Conservation (phyloP, 176 grass and related monocot species). For the Poa pratensis region DNA sequence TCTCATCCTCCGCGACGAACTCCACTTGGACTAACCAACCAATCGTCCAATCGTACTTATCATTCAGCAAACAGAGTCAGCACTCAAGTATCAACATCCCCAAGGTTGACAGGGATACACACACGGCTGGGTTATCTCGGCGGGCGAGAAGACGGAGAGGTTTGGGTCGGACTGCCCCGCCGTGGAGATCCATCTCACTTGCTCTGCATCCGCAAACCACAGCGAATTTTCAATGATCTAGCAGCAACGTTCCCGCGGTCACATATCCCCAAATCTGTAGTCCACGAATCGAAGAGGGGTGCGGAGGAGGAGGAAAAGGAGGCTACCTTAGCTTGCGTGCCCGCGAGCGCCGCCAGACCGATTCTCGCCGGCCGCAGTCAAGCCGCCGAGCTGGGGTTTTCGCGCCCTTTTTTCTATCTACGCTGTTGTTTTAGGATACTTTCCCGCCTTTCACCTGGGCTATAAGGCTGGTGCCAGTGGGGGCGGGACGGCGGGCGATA, state of each 20-base stretch:
- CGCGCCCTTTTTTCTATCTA: too few relatives aligned
- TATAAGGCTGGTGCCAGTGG: too few relatives aligned
- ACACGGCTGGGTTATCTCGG: conserved; percentile 48
- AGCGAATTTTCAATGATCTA: not conserved
- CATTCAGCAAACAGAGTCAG: not conserved
- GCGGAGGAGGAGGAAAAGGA: too few relatives aligned
- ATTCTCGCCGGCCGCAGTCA: too few relatives aligned
- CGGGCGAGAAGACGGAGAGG: conserved; percentile 71
- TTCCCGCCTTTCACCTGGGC: too few relatives aligned
- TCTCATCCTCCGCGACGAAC: conserved; percentile 76
- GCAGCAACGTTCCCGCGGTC: not conserved
- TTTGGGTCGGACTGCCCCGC: conserved; percentile 60
- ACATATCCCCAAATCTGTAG: too few relatives aligned
- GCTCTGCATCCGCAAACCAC: not conserved
- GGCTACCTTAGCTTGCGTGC: too few relatives aligned
- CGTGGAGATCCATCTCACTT: not conserved
- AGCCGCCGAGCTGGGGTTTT: too few relatives aligned
- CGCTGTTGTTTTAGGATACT: too few relatives aligned
- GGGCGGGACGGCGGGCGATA: too few relatives aligned
- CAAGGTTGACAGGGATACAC: not conserved
- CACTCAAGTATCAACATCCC: not conserved
- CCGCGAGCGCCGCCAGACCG: too few relatives aligned
- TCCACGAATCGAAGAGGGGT: too few relatives aligned
- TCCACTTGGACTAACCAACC: conserved; percentile 61
- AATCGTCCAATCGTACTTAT: not conserved